Percentiles rank a stretch among this genome's conserved stretches.
Conservation (phyloP, 2,329 filamentous ascomycete species). For the Diaporthe eres region DNA sequence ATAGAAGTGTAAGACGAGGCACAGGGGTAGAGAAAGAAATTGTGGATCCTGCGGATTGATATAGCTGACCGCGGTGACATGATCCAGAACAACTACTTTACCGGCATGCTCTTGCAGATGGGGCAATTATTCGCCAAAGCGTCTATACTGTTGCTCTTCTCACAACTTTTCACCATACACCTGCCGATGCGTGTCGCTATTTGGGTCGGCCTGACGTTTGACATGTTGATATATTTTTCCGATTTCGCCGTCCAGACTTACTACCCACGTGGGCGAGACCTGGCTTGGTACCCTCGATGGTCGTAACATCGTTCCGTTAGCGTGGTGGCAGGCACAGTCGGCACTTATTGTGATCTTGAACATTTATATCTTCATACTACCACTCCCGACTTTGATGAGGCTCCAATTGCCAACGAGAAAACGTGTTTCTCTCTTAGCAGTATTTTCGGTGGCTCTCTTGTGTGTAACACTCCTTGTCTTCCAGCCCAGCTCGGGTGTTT, state of each 20-base stretch:
- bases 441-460: background rate
- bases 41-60: too few relatives aligned
- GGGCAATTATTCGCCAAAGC: background rate
- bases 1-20: too few relatives aligned
- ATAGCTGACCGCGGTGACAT: too few relatives aligned
- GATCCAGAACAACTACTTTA: too few relatives aligned
- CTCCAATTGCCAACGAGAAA: background rate
- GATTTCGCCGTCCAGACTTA: background rate
- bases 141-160: background rate
- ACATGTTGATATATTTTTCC: background rate
- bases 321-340: background rate
- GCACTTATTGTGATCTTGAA: background rate
- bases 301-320: background rate
- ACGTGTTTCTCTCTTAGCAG: background rate
- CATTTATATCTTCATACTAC: background rate
- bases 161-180: background rate
- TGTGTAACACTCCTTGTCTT: background rate
- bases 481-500: background rate
- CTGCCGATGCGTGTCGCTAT: background rate
- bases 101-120: too few relatives aligned
- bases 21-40: too few relatives aligned
- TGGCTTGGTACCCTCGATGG: background rate
- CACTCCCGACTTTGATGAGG: background rate
- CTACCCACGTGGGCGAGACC: background rate
- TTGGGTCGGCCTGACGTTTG: background rate